Evolutionary conservation across 2,329 filamentous ascomycete genomes (phyloP), one percentile per base, ranked within the genome.

Genomic region (Penicillium sp.): DNA sequence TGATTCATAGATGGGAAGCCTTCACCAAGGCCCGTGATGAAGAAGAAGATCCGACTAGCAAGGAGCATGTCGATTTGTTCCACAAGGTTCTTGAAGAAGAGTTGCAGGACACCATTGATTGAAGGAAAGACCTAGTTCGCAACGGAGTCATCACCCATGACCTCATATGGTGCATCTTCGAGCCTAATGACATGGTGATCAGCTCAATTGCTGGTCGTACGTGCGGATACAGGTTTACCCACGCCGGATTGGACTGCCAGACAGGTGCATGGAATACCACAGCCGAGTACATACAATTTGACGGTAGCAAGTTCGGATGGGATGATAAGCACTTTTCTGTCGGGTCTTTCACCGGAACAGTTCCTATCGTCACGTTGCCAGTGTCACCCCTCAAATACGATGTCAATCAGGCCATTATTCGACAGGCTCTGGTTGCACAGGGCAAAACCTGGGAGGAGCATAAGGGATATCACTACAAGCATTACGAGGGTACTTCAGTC

Each of bases 1-100:
- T 89, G 45, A 81, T 88, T 38, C 85, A 89, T 67, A 79, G 85
- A 29, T 89, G 85, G 84, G 71, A 76, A 1, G 62, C 72, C 6
- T 75, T 85, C 34, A 59, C 66, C 9, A 64, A 70, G 4, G 74
- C 76, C 23, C 69, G 75, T 41, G 64, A 77, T 9, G 62, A 75
- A 29, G 60, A 74, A 7, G 63, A 70, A 1, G 79, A 83, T 15
- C 60, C 66, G 3, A 69, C 64, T 16, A 78, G 77, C 2, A 77
- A 73, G 42, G 68, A 75, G 28, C 79, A 84, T 57, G 62, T 82
- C 2, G 61, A 71, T 6, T 62, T 84, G 0, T 65, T 85, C 9
- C 70, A 75, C 54, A 70, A 71, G 28, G 74, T 79, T 18, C 67
- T 85, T 24, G 70, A 76, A 42, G 73, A 74, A 16, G 81, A 85